Conservation (phyloP, 2,329 filamentous ascomycete genomes). For the Colletotrichum sp. region DNA sequence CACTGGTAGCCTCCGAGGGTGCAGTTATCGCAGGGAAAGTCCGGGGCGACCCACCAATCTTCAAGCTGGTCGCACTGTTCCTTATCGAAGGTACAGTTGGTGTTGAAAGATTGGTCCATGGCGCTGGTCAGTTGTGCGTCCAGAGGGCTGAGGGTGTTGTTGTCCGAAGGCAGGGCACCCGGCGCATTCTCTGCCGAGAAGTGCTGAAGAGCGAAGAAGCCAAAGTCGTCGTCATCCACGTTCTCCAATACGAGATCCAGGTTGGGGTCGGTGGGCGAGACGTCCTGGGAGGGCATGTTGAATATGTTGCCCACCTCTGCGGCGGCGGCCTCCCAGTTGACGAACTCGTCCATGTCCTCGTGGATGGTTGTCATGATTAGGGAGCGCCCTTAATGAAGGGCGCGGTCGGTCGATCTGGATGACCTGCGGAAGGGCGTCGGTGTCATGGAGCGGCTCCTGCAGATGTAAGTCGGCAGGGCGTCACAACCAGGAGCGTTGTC, state of each 20-base stretch:
- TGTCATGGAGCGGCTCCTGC: background rate
- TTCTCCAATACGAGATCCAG: conserved; percentile 62
- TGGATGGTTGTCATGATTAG: conserved; percentile 37
- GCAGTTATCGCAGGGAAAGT: conserved; percentile 58
- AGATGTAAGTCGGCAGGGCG: conserved; percentile 13
- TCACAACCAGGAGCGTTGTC: background rate
- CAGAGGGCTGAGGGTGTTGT: background rate
- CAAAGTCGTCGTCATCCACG: conserved; percentile 63
- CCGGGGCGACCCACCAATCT: conserved; percentile 48
- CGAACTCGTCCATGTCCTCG: conserved; percentile 66
- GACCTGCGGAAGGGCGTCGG: conserved; percentile 14
- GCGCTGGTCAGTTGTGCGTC: background rate
- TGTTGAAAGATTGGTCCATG: background rate
- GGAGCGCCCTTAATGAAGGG: conserved; percentile 7
- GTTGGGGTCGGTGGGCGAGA: conserved; percentile 40
- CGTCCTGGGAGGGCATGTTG: conserved; percentile 36
- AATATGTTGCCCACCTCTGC: conserved; percentile 38
- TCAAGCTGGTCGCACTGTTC: conserved; percentile 19
- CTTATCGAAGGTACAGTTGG: background rate
- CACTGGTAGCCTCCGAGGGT: conserved; percentile 58
- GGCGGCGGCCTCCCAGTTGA: conserved; percentile 64
- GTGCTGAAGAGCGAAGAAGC: conserved; percentile 64
- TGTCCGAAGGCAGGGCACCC: conserved; percentile 13
- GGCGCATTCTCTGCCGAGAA: conserved; percentile 50
- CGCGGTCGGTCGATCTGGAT: background rate